Conservation (phyloP, 495 filamentous ascomycete genomes). For the Hyaloscypha bicolor region DNA sequence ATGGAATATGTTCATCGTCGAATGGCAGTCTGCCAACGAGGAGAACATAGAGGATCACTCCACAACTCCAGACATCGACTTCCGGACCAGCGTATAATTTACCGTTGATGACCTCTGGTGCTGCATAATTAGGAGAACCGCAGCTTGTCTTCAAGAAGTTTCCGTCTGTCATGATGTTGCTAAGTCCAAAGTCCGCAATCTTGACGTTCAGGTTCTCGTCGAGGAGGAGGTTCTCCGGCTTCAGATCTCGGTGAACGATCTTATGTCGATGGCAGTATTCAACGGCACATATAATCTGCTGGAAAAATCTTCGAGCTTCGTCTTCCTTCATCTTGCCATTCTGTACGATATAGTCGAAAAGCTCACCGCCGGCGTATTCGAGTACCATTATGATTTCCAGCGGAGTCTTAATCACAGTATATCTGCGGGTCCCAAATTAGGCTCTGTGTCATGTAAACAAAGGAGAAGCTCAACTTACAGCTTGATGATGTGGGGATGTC, state of each 20-base stretch:
- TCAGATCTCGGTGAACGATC: slow-evolving; percentile 96
- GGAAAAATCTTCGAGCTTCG: slow-evolving; percentile 93
- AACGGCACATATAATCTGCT: slow-evolving; percentile 98
- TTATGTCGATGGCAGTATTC: slow-evolving; percentile 99
- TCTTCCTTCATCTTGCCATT: slow-evolving; percentile 87
- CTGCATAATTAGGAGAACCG: slow-evolving; percentile 96
- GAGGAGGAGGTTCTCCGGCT: slow-evolving; percentile 94
- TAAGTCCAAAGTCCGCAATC: slow-evolving; percentile 97
- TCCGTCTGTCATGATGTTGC: slow-evolving; percentile 99
- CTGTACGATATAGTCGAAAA: slow-evolving; percentile 96
- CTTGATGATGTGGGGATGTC: slow-evolving; percentile 99
- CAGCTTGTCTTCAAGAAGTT: slow-evolving; percentile 99
- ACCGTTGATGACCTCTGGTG: slow-evolving; percentile 95
- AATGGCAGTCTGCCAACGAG: slow-evolving; percentile 91
- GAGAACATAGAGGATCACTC: slow-evolving; percentile 95
- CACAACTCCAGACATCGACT: slow-evolving; percentile 99
- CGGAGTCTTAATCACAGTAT: slow-evolving; percentile 93
- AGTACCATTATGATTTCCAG: slow-evolving; percentile 98
- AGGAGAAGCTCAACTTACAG: slow-evolving; percentile 58
- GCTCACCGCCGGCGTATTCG: slow-evolving; percentile 93
- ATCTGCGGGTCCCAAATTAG: slow-evolving; percentile 39
- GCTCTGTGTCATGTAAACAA: slow-evolving; percentile 1
- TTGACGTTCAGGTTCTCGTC: slow-evolving; percentile 96
- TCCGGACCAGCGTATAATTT: slow-evolving; percentile 98
- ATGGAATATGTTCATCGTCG: slow-evolving; percentile 94